Conservation (phyloP, 2,329 filamentous ascomycete genomes). For the Alternaria brassicicola region DNA sequence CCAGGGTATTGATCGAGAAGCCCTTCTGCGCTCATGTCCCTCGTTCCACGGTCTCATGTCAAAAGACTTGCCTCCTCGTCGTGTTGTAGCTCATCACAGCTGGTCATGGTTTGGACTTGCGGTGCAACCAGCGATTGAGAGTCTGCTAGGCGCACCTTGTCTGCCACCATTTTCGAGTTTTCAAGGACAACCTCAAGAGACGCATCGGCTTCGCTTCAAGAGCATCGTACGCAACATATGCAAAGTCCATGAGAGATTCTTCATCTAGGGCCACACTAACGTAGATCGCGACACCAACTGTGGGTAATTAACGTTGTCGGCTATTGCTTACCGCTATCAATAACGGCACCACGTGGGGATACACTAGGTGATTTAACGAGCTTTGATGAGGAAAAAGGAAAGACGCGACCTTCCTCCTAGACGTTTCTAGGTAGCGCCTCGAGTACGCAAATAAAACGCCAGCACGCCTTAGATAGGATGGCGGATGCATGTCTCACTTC, state of each 20-base stretch:
- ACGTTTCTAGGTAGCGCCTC: background rate
- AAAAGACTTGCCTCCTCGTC: no score
- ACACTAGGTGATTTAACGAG: background rate
- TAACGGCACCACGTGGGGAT: background rate
- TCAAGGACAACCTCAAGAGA: no score
- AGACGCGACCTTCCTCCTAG: background rate
- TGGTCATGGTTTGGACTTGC: background rate
- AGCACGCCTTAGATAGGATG: background rate
- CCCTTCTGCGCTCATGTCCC: background rate
- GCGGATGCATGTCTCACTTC: background rate
- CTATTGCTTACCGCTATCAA: background rate
- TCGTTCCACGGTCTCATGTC: accelerated
- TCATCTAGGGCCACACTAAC: background rate
- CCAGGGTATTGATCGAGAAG: background rate
- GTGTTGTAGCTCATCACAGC: background rate
- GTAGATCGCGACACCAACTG: background rate
- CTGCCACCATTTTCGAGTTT: background rate
- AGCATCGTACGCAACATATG: background rate
- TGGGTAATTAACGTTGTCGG: background rate
- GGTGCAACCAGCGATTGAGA: background rate
- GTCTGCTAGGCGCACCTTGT: background rate
- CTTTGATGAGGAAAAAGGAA: background rate
- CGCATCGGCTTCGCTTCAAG: background rate
- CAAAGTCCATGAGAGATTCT: accelerated
- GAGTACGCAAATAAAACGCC: background rate